Conservation (phyloP, 306 rosid species). For the Carpinus fangiana region DNA sequence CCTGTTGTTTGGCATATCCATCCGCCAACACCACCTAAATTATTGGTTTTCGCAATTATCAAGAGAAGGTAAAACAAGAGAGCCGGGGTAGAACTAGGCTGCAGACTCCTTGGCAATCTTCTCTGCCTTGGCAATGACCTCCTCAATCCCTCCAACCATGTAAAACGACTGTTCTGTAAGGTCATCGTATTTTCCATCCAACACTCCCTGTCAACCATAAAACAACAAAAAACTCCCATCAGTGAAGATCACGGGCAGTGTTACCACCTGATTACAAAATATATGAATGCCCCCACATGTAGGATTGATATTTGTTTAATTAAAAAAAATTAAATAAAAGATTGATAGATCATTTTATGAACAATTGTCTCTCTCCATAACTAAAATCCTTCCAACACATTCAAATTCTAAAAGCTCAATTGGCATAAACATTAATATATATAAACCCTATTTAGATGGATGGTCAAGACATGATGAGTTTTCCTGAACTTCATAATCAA, state of each 20-base stretch:
- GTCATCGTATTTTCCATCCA: constrained; percentile 96
- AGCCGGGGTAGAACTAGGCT: constrained; percentile 33
- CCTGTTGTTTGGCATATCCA: constrained; percentile 52
- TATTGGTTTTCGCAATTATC: constrained; percentile 69
- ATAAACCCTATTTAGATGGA: not conserved
- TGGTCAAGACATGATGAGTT: not conserved
- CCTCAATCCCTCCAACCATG: constrained; percentile 99
- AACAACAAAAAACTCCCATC: constrained; percentile 7
- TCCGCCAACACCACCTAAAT: constrained; percentile 63
- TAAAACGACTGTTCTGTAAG: constrained; percentile 89
- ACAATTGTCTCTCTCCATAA: not conserved
- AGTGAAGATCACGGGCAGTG: constrained; percentile 9
- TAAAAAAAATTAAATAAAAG: not conserved
- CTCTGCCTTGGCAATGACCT: constrained; percentile 93
- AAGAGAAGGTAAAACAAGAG: constrained; percentile 28
- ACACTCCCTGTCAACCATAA: constrained; percentile 67
- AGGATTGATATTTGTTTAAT: not conserved
- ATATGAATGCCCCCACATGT: not conserved
- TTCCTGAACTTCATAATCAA: not conserved
- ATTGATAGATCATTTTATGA: not conserved
- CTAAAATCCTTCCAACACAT: not conserved
- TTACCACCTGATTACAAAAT: too few relatives aligned
- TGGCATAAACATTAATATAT: not conserved
- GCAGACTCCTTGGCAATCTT: constrained; percentile 94
- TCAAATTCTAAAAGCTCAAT: not conserved